Evolutionary conservation across 768 basidiomycete species (phyloP), one percentile per base, ranked within the genome.

Genomic region (Agaricus subrufescens): DNA sequence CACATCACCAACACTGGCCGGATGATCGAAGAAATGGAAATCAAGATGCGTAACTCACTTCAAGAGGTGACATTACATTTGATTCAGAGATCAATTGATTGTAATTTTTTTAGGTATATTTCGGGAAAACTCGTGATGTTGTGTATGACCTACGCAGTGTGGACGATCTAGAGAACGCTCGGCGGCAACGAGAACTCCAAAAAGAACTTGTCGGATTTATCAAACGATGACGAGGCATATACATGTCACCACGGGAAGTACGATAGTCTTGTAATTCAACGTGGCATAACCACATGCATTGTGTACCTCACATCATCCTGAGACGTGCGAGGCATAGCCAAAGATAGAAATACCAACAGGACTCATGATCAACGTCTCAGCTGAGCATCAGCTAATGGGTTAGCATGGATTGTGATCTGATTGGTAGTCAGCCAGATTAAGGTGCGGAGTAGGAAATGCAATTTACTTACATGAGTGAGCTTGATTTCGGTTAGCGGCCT

Each of bases 1-100:
- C 97, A 99, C 71, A 89, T 99, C 57, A 82, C 85, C 43, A 98
- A 98, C 70, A 87, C 88, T n/a, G 97, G 97, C 4, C 82, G 81
- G 61, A 89, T 98, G 86, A 87, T 99, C 60, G 97, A 99, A 71
- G 97, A 98, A 61, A 95, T 96, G 92, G 97, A 99, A 73, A 93
- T 95, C 69, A 98, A 98, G 76, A 94, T 98, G 93, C 83, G 97
- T 39, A 97, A 97, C 70, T 75, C 94, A 54, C 77, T 99, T 47
- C 90, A 93, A 71, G 92, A 94, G 77, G 91, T 85, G 57, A 19
- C 34, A 46, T 74, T 46, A 11, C 34, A 34, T 34, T 8, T 34
- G 11, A 27, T 30, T 45, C 53, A 59, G 23, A 61, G 8, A 52
- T 48, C 27, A 46, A 27, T 30, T 50, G 48, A 12, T 15, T 7